Base-by-base conservation (phyloP, 106 monocot genomes). In the Acorus calamus region DNA sequence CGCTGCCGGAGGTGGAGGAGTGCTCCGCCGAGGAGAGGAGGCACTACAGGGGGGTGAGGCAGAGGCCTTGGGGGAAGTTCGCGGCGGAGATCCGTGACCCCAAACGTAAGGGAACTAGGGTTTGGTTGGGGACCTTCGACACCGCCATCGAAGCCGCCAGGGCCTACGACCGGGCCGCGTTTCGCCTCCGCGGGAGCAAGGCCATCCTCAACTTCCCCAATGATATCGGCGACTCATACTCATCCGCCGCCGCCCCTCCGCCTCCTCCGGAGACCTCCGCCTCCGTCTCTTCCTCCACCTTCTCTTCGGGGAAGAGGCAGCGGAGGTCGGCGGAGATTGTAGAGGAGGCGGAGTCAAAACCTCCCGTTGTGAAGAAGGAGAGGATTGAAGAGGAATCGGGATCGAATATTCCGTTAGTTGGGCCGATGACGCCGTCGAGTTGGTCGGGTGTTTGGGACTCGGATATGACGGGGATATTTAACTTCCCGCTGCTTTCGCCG, bases 151-250 rank as follows among this genome's bases (percentile, higher is more conserved):
- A 90, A 63, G 89, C 86, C 14, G 89, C 89, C 41, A 56, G 80
- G 44, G 89, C 89, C 2, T 90, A 90, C 67, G 89, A 90, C 61
- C 68, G 74, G 7, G 86, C 89, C 43, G 89, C 89, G 9, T 91
- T 86, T 75, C 49, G 63, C 57, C 66, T 91, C 76, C 74, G 90
- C 6, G 90, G 90, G 0, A 12, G 80, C 58, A 91, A 78, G 70
- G 90, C 90, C 10, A 83, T 91, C 44, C 78, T 91, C 53, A 91
- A 91, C 72, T 91, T 91, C 62, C 90, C 90, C 47, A 86, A 91
- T 68, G 86, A 91, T 47, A 9, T 86, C 57, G 61, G 6, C 48
- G 50, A 28, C 28, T 28, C 28, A 28, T 28, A 28, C 28, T 28
- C 28, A 28, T 28, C 28, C 59, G 45, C 53, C 57, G 57, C 11